Evolutionary conservation across 2,329 filamentous ascomycete species (phyloP), one percentile per base, ranked within the genome.

Genomic region (Biscogniauxia marginata): DNA sequence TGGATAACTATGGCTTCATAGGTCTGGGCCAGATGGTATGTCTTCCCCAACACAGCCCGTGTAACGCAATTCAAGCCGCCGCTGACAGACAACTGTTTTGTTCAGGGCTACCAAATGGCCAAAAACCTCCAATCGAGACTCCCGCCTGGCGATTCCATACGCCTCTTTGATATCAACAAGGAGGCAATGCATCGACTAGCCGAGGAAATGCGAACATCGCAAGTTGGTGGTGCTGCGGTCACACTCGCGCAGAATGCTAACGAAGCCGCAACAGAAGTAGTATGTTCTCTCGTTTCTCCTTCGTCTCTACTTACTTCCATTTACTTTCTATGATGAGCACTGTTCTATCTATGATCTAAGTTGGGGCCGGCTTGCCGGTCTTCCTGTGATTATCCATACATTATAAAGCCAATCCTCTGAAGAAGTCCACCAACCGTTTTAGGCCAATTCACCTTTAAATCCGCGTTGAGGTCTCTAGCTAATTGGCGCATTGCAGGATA

Each of bases 381-480:
- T 77, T 79, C 78, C 79, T 71, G 70, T 88, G 85, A 88, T 89
- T 88, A 82, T 67, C 67, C 68, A 68, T 74, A 73, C 77, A 73
- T 78, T 76, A n/a, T 77, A 85, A 80, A 89, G 85, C 86, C 86
- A 89, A 89, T 89, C 86, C 84, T 88, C 86, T 88, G 85, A 87
- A 73, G 63, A 60, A 62, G 63, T 24, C 25, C 22, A 30, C 48
- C 22, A 47, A 50, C n/a, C n/a, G n/a, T n/a, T n/a, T n/a, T n/a
- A n/a, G n/a, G n/a, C n/a, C n/a, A n/a, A n/a, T n/a, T n/a, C n/a
- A n/a, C n/a, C n/a, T 16, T 45, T 46, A 1, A 50, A 44, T 7
- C 8, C 45, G n/a, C 25, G 22, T 46, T 9, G 20, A n/a, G 46
- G 13, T 11, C 43, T 51, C 11, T 57, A 20, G 58, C 58, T 65